phyloP scores from a whole-genome alignment of 148 eudicot species.

The Simmondsia chinensis region DNA sequence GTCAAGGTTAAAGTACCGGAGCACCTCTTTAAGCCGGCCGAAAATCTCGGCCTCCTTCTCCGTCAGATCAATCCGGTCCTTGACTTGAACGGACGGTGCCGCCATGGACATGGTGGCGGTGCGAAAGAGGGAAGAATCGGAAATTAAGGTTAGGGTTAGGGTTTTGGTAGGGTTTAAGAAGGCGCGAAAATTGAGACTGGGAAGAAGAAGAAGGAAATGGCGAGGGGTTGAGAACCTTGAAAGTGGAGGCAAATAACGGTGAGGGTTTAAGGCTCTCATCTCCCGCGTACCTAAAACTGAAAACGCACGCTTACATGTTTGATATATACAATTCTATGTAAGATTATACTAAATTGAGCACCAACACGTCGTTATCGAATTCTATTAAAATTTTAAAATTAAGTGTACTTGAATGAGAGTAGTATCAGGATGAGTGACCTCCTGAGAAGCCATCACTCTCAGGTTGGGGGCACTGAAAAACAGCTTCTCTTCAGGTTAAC shows the following conservation, averaged over 20 bases:
- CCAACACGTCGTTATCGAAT: too few relatives aligned
- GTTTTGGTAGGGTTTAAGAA: constrained; percentile 25
- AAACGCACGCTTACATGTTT: too few relatives aligned
- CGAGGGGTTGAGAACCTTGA: constrained; percentile 4
- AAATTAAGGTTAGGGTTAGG: constrained; percentile 7
- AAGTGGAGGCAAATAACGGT: constrained; percentile 5
- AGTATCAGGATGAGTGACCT: too few relatives aligned
- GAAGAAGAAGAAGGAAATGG: constrained; percentile 1
- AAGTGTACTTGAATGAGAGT: too few relatives aligned
- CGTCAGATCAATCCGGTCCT: constrained; percentile 53
- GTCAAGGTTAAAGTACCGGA: constrained; percentile 42
- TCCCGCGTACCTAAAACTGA: too few relatives aligned
- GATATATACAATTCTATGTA: too few relatives aligned
- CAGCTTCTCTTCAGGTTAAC: too few relatives aligned
- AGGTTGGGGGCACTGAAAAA: too few relatives aligned
- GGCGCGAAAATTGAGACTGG: background rate
- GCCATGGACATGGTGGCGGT: constrained; percentile 19
- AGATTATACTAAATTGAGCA: too few relatives aligned
- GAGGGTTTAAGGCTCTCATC: constrained; percentile 6
- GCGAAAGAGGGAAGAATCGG: background rate
- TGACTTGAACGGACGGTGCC: constrained; percentile 30
- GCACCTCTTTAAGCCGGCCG: constrained; percentile 51
- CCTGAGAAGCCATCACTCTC: too few relatives aligned
- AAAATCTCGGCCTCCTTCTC: constrained; percentile 59
- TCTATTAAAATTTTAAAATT: too few relatives aligned